Evolutionary conservation across 2,329 filamentous ascomycete genomes (phyloP).

Genomic region (Pyrenochaeta sp.): DNA sequence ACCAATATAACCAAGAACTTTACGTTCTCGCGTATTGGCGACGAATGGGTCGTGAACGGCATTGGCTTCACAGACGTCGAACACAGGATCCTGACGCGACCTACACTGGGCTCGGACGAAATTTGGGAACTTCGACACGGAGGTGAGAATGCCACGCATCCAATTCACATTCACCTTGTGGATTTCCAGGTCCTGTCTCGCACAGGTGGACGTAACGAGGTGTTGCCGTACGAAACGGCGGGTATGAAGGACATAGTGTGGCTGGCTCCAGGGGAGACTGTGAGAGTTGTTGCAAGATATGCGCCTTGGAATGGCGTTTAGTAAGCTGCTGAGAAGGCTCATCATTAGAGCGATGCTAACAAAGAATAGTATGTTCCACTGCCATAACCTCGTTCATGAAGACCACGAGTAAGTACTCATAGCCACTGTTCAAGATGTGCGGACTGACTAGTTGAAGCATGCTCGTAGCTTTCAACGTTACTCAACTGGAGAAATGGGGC

Average conservation of each 20-base stretch:
- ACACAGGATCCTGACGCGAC: constrained; percentile 42
- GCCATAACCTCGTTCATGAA: constrained; percentile 58
- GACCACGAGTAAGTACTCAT: constrained; percentile 46
- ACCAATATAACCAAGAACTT: constrained; percentile 34
- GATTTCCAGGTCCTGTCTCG: constrained; percentile 65
- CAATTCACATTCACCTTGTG: constrained; percentile 66
- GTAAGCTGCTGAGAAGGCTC: constrained; percentile 6
- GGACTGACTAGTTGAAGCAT: constrained; percentile 36
- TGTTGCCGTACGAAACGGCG: constrained; percentile 62
- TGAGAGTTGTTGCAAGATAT: constrained; percentile 40
- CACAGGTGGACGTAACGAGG: constrained; percentile 51
- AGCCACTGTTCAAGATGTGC: background rate
- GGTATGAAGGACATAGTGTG: constrained; percentile 68
- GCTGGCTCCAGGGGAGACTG: constrained; percentile 58
- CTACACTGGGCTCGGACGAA: constrained; percentile 45
- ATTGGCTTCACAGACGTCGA: constrained; percentile 45
- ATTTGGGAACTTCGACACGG: constrained; percentile 56
- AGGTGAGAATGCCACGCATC: constrained; percentile 62
- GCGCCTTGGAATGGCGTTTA: constrained; percentile 58
- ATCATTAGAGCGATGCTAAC: background rate
- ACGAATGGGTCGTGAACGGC: constrained; percentile 47
- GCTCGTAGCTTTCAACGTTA: constrained; percentile 56
- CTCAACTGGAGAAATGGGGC: constrained; percentile 45
- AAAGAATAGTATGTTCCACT: constrained; percentile 53
- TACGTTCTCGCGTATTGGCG: constrained; percentile 39